Evolutionary conservation across 108 stramenopile genomes (phyloP), one percentile per base, ranked within the genome.

Genomic region (Skeletonema potamos): DNA sequence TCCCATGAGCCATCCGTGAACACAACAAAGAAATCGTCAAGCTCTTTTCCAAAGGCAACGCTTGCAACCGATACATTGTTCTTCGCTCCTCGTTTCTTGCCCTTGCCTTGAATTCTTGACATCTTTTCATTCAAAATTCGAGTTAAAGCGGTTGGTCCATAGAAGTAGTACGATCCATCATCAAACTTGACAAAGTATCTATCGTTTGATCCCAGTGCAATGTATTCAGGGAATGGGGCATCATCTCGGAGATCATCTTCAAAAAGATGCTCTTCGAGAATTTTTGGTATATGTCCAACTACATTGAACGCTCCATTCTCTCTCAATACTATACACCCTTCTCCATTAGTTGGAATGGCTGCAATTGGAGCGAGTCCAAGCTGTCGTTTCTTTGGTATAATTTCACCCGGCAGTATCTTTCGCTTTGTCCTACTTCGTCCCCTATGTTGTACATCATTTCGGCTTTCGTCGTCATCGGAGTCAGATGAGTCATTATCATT

Each of bases 1-100:
- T 93, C 83, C 90, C 93, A 94, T 2, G 81, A 79, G 2, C 93
- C 93, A 64, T 94, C 86, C 15, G 79, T 62, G 44, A 87, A 79
- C 1, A 94, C 90, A 3, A 91, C 66, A 71, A 91, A 91, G 51
- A 79, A 90, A 27, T 86, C 85, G 33, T 91, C 89, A 51, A 81
- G 84, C 9, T 83, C 75, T 11, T 58, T 72, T 3, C 90, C 93
- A 79, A 94, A 91, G 17, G 90, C 77, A 32, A 94, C 84, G 20
- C 74, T 75, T 11, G 62, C 63, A 26, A 67, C 32, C 34, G 66
- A 55, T 20, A 72, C 33, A 13, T 6, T 36, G 20, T 27, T 57
- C 27, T n/a, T 58, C 12, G 56, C 7, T 29, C 29, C 18, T 28
- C 27, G 3, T 20, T 65, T 54, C 46, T 72, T 64, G 27, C 15